Evolutionary conservation across 2,329 filamentous ascomycete genomes (phyloP).

Genomic region (Fusarium buharicum): DNA sequence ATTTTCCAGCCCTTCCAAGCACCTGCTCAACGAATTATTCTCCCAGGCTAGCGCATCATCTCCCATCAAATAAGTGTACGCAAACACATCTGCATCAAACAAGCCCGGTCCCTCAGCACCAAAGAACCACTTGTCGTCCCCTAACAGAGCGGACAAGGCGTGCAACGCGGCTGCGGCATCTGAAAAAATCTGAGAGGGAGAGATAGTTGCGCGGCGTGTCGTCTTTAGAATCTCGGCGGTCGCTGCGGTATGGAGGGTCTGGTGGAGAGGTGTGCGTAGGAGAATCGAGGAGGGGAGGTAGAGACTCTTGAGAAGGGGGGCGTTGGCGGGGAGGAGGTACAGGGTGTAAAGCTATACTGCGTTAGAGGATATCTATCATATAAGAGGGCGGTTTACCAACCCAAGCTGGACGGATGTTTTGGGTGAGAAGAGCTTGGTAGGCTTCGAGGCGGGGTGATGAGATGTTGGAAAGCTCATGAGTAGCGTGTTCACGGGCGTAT

Average conservation of each 20-base stretch:
- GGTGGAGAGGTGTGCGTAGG: conserved; percentile 70
- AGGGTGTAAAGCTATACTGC: conserved; percentile 75
- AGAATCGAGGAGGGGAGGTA: conserved; percentile 76
- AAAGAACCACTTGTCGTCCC: conserved; percentile 61
- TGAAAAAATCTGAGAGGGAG: conserved; percentile 53
- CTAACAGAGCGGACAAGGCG: conserved; percentile 58
- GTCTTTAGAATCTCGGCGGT: conserved; percentile 76
- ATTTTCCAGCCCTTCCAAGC: conserved; percentile 67
- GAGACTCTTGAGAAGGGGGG: conserved; percentile 72
- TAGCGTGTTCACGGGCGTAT: conserved; percentile 67
- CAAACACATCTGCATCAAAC: conserved; percentile 90
- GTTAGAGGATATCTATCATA: conserved; percentile 9
- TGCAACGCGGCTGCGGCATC: conserved; percentile 58
- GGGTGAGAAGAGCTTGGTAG: conserved; percentile 81
- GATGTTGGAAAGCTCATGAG: conserved; percentile 57
- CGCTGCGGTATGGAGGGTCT: conserved; percentile 78
- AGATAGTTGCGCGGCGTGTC: conserved; percentile 54
- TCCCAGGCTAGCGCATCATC: conserved; percentile 72
- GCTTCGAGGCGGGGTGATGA: conserved; percentile 72
- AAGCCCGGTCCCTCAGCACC: conserved; percentile 67
- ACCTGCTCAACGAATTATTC: conserved; percentile 67
- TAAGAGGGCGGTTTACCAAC: conserved; percentile 54
- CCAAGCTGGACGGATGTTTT: conserved; percentile 86
- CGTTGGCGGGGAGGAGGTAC: conserved; percentile 79
- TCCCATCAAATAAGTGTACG: conserved; percentile 85